Conservation (phyloP, 371 early-diverging fungal genomes). For the Mucor irregularis region DNA sequence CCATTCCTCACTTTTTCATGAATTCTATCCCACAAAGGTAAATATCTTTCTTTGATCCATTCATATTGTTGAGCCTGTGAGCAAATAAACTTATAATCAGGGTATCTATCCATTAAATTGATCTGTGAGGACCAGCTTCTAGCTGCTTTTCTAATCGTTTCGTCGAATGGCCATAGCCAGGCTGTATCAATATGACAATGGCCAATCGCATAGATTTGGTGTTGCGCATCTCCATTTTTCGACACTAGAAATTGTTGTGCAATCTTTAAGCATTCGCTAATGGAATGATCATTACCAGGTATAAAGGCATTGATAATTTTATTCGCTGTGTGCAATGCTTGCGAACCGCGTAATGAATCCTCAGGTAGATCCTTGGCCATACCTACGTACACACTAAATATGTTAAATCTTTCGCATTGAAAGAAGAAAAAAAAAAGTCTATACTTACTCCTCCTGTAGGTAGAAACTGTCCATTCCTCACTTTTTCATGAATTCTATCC, state of each 20-base stretch:
- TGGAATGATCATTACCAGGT: slow-evolving; percentile 45
- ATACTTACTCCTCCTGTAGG: slow-evolving; percentile 77
- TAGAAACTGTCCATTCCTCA: slow-evolving; percentile 73
- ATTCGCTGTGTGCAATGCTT: slow-evolving; percentile 85
- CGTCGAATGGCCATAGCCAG: slow-evolving; percentile 84
- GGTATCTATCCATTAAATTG: slow-evolving; percentile 77
- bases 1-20: slow-evolving; percentile 63
- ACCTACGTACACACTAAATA: too few species aligned
- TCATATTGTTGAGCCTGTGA: slow-evolving; percentile 95
- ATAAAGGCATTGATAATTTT: slow-evolving; percentile 77
- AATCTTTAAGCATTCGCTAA: slow-evolving; percentile 57
- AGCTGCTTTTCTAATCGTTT: slow-evolving; percentile 91
- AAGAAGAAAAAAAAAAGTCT: not conserved
- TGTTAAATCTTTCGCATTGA: too few species aligned
- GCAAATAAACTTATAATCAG: slow-evolving; percentile 84
- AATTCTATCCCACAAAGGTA: slow-evolving; percentile 74
- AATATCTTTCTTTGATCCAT: slow-evolving; percentile 84
- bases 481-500: slow-evolving; percentile 66
- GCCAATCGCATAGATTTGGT: slow-evolving; percentile 34
- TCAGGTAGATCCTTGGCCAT: slow-evolving; percentile 76
- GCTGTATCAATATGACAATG: slow-evolving; percentile 60
- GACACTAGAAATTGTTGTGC: slow-evolving; percentile 61
- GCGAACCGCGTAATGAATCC: slow-evolving; percentile 70
- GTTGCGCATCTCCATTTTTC: slow-evolving; percentile 43
- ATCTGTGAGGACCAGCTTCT: slow-evolving; percentile 88